Conservation (phyloP, 805 yeast species). For the Sungouiella blattae region DNA sequence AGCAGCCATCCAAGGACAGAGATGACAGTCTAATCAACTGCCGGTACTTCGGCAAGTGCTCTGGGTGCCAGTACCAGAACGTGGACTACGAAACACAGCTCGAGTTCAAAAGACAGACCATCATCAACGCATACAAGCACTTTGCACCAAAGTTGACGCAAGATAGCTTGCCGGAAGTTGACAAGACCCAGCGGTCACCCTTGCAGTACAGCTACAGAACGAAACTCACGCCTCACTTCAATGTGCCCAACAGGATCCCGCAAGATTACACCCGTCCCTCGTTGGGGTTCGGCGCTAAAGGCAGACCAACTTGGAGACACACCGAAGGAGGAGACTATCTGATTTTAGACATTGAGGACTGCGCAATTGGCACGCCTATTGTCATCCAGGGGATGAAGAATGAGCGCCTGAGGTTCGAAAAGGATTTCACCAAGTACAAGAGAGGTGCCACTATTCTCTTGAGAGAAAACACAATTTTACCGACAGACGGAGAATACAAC, state of each 20-base stretch:
- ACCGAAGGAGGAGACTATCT: slow-evolving; percentile 56
- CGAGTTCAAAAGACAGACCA: slow-evolving; percentile 65
- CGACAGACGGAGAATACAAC: slow-evolving; percentile 20
- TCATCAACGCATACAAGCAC: slow-evolving; percentile 74
- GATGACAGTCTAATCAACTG: slow-evolving; percentile 66
- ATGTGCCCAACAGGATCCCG: slow-evolving; percentile 57
- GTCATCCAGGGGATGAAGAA: slow-evolving; percentile 69
- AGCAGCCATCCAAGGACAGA: slow-evolving; percentile 29
- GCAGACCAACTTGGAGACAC: slow-evolving; percentile 67
- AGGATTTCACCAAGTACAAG: slow-evolving; percentile 46
- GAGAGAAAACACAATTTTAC: slow-evolving; percentile 66
- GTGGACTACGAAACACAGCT: slow-evolving; percentile 72
- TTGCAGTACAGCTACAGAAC: slow-evolving; percentile 76
- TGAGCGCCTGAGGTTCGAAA: slow-evolving; percentile 58
- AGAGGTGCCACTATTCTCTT: slow-evolving; percentile 85
- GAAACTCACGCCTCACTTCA: slow-evolving; percentile 94
- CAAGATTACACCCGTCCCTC: slow-evolving; percentile 50
- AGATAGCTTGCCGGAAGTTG: slow-evolving; percentile 55
- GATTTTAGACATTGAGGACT: slow-evolving; percentile 89
- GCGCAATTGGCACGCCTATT: slow-evolving; percentile 80
- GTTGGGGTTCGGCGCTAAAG: slow-evolving; percentile 86
- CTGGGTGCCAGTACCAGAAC: slow-evolving; percentile 93
- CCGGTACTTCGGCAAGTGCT: slow-evolving; percentile 85
- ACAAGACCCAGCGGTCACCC: slow-evolving; percentile 73
- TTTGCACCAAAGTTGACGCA: slow-evolving; percentile 57